Evolutionary conservation across 1,284 basidiomycete species (phyloP), one percentile per base, ranked within the genome.

Genomic region (Rhizoctonia solani): DNA sequence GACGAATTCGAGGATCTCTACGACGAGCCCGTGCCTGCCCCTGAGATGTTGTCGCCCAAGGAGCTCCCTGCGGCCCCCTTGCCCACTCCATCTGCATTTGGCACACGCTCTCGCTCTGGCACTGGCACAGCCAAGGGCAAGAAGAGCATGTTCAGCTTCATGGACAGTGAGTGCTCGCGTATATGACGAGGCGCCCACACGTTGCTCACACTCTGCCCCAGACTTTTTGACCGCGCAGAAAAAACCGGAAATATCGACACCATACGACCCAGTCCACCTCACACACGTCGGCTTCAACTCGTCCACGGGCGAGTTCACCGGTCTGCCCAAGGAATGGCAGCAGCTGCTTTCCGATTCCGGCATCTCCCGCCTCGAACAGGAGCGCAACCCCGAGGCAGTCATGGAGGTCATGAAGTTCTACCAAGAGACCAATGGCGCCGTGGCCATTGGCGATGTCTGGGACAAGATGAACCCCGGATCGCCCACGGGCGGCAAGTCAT

Each of bases 351-450:
- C 66, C 77, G 95, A 98, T 76, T 94, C 90, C 68, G 97, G 97
- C 63, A 98, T 99, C 76, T 95, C 94, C 25, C 87, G 90, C 73
- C 85, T 83, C 49, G 96, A 99, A 77, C 97, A 99, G 81, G 95
- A 97, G 78, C 93, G 93, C 81, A 96, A 99, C 75, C 97, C 97
- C 0, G 92, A 98, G 79, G 94, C 95, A 1, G 94, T 99, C 68
- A 95, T 97, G 86, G 97, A 98, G 75, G 97, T 99, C 72, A 96
- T 99, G 75, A 95, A 96, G 74, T 99, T 98, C 80, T 98, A 97
- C 76, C 95, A 97, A 75, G 92, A 94, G 75, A 75, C 74, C 30
- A 69, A 70, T 16, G 72, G 71, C n/a, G 70, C 70, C 37, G 69
- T 68, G 9, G 46, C 42, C 23, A 9, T 37, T 61, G 86, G 85